Evolutionary conservation across 371 early-diverging fungal genomes (phyloP), one percentile per base, ranked within the genome.

Genomic region (Nematocida homosporus): DNA sequence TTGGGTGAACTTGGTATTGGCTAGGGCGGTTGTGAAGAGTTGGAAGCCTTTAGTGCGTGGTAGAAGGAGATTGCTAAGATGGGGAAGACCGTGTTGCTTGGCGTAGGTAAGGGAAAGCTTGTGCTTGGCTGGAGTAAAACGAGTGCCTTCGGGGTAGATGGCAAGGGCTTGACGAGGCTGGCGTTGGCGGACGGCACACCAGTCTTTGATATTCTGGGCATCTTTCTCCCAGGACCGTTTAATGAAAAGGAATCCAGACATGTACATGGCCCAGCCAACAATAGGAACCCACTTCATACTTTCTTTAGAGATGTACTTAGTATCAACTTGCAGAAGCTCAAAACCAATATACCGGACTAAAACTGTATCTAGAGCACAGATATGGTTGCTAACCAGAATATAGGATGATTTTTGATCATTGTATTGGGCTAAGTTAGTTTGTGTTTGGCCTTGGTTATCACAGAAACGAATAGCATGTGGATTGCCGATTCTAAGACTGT

Each of bases 11-110:
- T 52, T 41, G 18, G 69, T 54, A 18, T 29, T 16, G 34, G 78
- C 60, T 29, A 66, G 37, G n/a, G n/a, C 18, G 18, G 44, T 42
- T 35, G 44, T 20, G 34, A 57, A 78, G 37, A 81, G n/a, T 30
- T 77, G 57, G 79, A 91, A 90, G 3, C 92, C 92, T 67, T 89
- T 90, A 23, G 87, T 88, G 50, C 92, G 82, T 27, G 92, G 92
- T 78, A 87, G 82, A 55, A 92, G 78, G 0, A 91, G 87, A 79
- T 91, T 84, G 27, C 86, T 82, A 77, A 89, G 81, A 2, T 87
- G 72, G 8, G 86, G 86, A 47, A 88, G 82, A 6, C 86, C 86
- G 18, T 86, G 85, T 51, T 85, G 79, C 47, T 80, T 76, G 20
- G 87, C 84, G 81, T 88, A 91, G 48, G 81, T 83, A 82, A 88